phyloP scores from a whole-genome alignment of 345 rosid species.

The Salix suchowensis region DNA sequence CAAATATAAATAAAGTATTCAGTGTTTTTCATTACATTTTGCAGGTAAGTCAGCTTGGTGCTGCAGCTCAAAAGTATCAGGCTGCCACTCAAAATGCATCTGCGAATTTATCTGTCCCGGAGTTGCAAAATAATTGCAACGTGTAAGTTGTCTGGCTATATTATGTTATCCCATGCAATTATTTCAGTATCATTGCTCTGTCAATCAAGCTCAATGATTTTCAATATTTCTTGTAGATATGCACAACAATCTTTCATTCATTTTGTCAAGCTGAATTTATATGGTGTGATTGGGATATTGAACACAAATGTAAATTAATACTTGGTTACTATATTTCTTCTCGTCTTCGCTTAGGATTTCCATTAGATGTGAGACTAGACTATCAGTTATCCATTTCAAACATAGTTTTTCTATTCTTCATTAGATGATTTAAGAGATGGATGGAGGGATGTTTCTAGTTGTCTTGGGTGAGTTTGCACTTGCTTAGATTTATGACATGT shows the following conservation, averaged over 20 bases:
- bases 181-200: neutral
- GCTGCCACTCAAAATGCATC: conserved; percentile 81
- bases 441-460: neutral
- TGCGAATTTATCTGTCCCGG: conserved; percentile 66
- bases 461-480: neutral
- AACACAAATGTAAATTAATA: neutral
- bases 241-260: neutral
- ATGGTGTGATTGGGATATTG: neutral
- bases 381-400: neutral
- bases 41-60: conserved; percentile 89
- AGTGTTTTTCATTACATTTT: neutral
- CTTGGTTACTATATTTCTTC: neutral
- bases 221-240: neutral
- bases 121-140: conserved; percentile 82
- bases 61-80: conserved; percentile 89
- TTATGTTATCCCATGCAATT: neutral
- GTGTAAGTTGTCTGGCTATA: conserved; percentile 42
- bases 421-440: neutral
- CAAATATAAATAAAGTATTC: neutral
- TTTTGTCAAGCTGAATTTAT: neutral
- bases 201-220: neutral
- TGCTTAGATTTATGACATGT: neutral
- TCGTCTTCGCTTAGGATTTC: neutral
- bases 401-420: neutral
- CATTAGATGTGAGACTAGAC: neutral